Conservation (phyloP, 257 asterid genomes). For the Solanum rostratum region DNA sequence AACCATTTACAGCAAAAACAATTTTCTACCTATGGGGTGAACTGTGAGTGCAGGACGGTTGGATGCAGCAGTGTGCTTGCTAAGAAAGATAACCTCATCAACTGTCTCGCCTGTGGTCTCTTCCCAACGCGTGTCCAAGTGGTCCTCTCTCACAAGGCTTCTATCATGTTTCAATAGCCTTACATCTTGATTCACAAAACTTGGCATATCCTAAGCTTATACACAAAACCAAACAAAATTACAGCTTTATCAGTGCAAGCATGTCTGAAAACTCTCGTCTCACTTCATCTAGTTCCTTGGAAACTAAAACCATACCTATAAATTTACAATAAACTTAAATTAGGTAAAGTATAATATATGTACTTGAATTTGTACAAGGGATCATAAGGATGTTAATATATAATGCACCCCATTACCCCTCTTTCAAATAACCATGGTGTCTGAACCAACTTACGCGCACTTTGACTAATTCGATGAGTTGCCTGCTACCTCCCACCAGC, state of each 20-base stretch:
- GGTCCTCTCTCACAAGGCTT: constrained; percentile 23
- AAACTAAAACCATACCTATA: background rate
- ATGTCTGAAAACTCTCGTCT: background rate
- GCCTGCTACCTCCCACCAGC: background rate
- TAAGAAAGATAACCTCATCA: constrained; percentile 24
- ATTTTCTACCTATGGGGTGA: constrained; percentile 24
- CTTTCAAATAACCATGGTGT: background rate
- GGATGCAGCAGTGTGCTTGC: constrained; percentile 25
- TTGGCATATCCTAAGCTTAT: constrained; percentile 13
- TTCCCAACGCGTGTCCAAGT: constrained; percentile 22
- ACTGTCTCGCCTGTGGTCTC: constrained; percentile 18
- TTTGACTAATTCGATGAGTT: background rate
- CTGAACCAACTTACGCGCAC: background rate
- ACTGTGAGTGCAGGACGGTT: constrained; percentile 27
- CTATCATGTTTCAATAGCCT: constrained; percentile 20
- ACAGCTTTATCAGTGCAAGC: background rate
- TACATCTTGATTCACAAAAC: constrained; percentile 23
- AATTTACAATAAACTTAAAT: background rate
- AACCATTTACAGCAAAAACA: background rate
- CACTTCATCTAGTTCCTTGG: background rate
- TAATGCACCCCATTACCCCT: background rate
- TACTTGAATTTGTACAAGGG: background rate
- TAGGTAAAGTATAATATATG: background rate
- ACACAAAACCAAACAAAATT: background rate
- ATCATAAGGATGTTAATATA: background rate